Evolutionary conservation across 768 basidiomycete species (phyloP), one percentile per base, ranked within the genome.

Genomic region (Lyophyllum atratum): DNA sequence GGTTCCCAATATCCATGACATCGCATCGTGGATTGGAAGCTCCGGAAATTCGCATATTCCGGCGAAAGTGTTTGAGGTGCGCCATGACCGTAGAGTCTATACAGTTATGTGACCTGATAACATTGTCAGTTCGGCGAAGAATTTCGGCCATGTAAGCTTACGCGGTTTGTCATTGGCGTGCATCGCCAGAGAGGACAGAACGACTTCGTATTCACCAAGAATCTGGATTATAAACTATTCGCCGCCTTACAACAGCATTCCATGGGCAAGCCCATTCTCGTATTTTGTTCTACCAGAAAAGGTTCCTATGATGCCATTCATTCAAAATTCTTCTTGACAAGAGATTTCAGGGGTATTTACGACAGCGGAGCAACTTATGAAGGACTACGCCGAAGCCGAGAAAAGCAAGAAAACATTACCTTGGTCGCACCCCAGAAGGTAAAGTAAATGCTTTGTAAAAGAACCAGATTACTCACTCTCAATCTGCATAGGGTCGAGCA

Each of bases 261-360:
- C 0, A 74, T 78, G 14, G 85, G 89, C 26, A 95, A 95, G 69
- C 94, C 96, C 0, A 89, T 93, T 17, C 73, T 99, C 48, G 73
- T 98, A 8, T 99, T 99, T 68, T 90, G 88, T 60, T 79, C 92
- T 17, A 98, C 96, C 2, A 81, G 96, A 62, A 95, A 90, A 78
- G 88, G 93, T 89, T 12, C 12, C 39, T 52, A 17, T 62, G 39
- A 49, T 53, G 4, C 3, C 10, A 22, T 37, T 21, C 37, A n/a
- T n/a, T 29, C 11, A 10, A 37, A 22, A 44, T 28, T 22, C 34
- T 49, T 39, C 5, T 11, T 50, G 8, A 52, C 11, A 29, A n/a
- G 51, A 40, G 40, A 21, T 21, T 19, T 40, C 39, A 86, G 86
- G 85, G 2, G 83, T 81, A 3, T 72, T 89, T 40, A 69, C 72